These are phyloP conservation scores for Myxozyma kluyveri DNA, from an alignment of 805 yeast genomes.

Conservation along the genomic window DNA sequence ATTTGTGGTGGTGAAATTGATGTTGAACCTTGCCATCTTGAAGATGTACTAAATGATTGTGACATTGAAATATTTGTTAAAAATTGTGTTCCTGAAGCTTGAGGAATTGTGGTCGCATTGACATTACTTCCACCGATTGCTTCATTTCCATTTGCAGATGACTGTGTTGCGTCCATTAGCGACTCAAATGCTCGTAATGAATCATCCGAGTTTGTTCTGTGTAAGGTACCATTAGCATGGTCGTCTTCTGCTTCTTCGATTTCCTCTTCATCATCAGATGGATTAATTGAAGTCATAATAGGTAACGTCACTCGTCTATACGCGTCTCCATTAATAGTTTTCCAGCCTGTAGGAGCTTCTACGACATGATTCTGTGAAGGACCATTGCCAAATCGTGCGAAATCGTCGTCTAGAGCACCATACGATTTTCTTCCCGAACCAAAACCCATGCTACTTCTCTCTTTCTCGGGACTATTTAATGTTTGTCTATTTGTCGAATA, in stretches of 20 bases:
- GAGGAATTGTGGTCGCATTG: neutral
- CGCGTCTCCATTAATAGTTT: neutral
- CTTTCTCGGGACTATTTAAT: neutral
- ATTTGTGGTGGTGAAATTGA: neutral
- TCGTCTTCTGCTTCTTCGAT: neutral
- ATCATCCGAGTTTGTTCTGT: constrained; percentile 6
- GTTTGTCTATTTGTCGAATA: neutral
- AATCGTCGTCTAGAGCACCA: neutral
- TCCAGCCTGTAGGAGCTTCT: neutral
- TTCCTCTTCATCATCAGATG: neutral
- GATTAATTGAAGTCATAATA: neutral
- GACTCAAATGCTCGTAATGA: constrained; percentile 19
- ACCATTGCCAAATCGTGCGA: neutral
- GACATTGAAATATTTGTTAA: neutral
- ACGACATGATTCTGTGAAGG: no score
- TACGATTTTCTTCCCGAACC: neutral
- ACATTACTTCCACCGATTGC: neutral
- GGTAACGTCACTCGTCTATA: neutral
- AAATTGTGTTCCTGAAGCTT: neutral
- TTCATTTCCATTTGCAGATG: neutral
- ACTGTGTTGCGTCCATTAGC: constrained; percentile 5
- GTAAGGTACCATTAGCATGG: constrained; percentile 1
- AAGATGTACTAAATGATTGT: neutral
- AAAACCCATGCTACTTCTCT: neutral
- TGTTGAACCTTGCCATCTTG: neutral